Evolutionary conservation across 2,329 filamentous ascomycete genomes (phyloP).

Genomic region (Aspergillus neotritici): DNA sequence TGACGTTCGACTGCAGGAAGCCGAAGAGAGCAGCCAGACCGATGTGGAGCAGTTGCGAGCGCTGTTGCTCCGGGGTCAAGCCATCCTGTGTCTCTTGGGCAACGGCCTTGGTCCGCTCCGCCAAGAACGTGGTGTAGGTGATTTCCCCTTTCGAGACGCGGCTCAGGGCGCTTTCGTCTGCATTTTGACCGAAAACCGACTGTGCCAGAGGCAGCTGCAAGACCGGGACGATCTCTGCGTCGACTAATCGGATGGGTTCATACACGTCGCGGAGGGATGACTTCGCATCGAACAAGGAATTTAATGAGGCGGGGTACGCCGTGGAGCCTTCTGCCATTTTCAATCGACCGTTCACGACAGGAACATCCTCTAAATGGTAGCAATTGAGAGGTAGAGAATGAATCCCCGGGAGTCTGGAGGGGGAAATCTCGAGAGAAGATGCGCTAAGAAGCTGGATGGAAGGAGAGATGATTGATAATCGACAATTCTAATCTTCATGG

Average conservation of each 20-base stretch:
- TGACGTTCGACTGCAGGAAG: slow-evolving; percentile 83
- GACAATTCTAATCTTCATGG: no score
- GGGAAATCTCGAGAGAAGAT: no score
- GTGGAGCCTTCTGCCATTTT: slow-evolving; percentile 23
- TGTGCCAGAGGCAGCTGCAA: slow-evolving; percentile 35
- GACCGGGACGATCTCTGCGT: slow-evolving; percentile 28
- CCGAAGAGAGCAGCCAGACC: slow-evolving; percentile 66
- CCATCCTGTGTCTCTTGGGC: slow-evolving; percentile 17
- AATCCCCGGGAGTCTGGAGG: no score
- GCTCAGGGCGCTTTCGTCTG: slow-evolving; percentile 22
- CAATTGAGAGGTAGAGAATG: no score
- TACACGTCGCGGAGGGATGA: slow-evolving; percentile 26
- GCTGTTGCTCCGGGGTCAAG: slow-evolving; percentile 22
- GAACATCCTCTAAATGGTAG: no score
- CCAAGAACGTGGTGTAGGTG: slow-evolving; percentile 35
- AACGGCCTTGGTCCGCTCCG: slow-evolving; percentile 26
- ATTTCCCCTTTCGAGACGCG: slow-evolving; percentile 29
- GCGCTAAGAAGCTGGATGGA: no score
- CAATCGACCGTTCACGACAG: no score
- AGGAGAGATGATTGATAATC: neutral
- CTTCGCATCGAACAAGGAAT: slow-evolving; percentile 28
- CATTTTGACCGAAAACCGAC: slow-evolving; percentile 34
- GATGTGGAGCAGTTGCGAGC: slow-evolving; percentile 47
- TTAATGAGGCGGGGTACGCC: slow-evolving; percentile 24
- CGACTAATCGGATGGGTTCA: slow-evolving; percentile 31